Base-by-base conservation (phyloP, 345 rosid species). In the Melastoma malabathricum region DNA sequence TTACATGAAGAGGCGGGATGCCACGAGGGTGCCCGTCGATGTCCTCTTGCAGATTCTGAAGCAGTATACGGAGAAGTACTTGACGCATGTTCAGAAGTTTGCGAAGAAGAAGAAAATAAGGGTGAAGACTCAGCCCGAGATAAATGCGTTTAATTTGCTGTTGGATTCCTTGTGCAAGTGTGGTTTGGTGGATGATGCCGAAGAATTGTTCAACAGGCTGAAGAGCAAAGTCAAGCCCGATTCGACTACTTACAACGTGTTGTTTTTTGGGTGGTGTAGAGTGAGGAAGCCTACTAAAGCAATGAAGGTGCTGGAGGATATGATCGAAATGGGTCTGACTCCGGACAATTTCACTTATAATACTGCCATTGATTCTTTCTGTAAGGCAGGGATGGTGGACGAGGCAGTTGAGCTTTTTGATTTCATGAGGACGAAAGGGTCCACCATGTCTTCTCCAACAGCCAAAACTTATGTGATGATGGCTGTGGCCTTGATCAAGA, bases 211-310 rank as follows among this genome's bases (percentile, higher is more conserved):
- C 64, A 69, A 49, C 53, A 75, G 75, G 59, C 54, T 88, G 79
- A 81, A 76, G 61, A 55, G 44, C 15, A 81, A 39, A 64, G 56
- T 88, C 58, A 81, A 76, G 61, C 90, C 93, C 0, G 78, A 85
- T 69, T 76, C 76, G 15, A 75, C 64, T 75, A 75, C 90, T 0
- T 88, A 64, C 27, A 92, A 83, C 65, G 65, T 79, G 10, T 67
- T 92, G 81, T 92, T 84, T 62, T 84, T 92, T 25, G 95, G 99
- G 43, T 88, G 95, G 75, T 85, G 94, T 62, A 75, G 97, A 59
- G 90, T 88, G 46, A 84, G 90, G 56, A 75, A 81, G 18, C 97
- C 94, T 0, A 75, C 51, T 27, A 75, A 74, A 59, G 97, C 79
- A 46, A 76, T 83, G 95, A 60, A 31, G 55, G 39, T 78, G 54